Percentiles rank a stretch among this genome's conserved stretches.
Evolutionary conservation across 345 rosid genomes (phyloP).

Genomic region (Syzygium grande): DNA sequence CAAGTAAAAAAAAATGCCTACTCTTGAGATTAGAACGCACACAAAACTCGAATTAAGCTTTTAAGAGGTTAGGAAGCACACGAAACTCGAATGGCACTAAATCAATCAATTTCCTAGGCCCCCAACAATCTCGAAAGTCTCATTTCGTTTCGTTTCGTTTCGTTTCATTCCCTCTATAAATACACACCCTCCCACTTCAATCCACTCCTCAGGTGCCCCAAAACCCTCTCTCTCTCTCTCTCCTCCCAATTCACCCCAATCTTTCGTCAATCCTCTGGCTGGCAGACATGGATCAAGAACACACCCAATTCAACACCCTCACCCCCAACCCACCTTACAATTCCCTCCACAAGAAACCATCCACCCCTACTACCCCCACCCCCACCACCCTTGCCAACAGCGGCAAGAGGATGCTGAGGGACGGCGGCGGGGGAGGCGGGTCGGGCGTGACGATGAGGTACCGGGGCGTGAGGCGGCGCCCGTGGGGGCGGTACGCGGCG

Average conservation of each 20-base stretch:
- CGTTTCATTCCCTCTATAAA: background rate
- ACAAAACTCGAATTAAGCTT: background rate
- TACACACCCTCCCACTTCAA: background rate
- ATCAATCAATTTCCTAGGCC: background rate
- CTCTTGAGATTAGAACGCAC: background rate
- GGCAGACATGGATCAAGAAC: background rate
- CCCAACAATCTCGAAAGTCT: background rate
- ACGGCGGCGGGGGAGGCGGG: background rate
- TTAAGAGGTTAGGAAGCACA: background rate
- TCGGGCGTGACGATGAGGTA: constrained; percentile 43
- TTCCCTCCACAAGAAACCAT: background rate
- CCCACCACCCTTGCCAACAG: background rate
- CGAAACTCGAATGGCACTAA: background rate
- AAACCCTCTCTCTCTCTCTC: background rate
- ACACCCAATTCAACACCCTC: background rate
- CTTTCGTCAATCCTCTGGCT: background rate
- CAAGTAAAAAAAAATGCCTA: background rate
- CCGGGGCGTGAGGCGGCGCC: constrained; percentile 95
- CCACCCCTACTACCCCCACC: background rate
- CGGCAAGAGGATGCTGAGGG: background rate
- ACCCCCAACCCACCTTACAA: background rate
- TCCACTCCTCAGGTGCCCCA: background rate
- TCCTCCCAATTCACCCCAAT: background rate
- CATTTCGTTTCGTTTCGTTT: background rate
- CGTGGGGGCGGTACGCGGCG: constrained; percentile 98